Evolutionary conservation across 2,329 filamentous ascomycete species (phyloP), one percentile per base, ranked within the genome.

Genomic region (Penicillium sp.): DNA sequence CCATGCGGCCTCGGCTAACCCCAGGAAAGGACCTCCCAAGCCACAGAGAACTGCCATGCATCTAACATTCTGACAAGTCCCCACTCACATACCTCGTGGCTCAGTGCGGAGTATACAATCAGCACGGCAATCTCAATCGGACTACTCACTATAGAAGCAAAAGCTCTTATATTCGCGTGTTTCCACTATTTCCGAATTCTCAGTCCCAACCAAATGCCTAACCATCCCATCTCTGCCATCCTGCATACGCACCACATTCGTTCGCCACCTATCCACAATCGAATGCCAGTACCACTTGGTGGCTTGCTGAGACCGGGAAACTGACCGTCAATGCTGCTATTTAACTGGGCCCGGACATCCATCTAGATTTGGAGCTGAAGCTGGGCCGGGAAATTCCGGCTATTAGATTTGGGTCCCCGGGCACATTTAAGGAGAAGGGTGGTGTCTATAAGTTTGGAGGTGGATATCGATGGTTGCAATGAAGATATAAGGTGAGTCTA

Each of bases 391-490:
- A 9, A 44, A 41, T 32, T 15, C 37, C 55, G 16, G 31, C 50
- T 1, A 44, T 59, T 12, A 57, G 59, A 41, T 62, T 73, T 21
- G 60, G 65, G 32, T 62, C 60, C 18, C 58, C 72, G 4, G 68
- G 68, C 9, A 65, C 72, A 15, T 3, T 15, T 35, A 52, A 65
- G 58, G 27, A 61, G 60, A 42, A 68, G 59, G 35, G 70, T 64
- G 39, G 55, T 67, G 23, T 60, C 65, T 37, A 63, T 72, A 21
- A 46, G 68, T 47, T 54, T 57, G 8, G 55, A 67, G 15, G 37
- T 73, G 32, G 57, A 64, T 45, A 57, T 71, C 25, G 62, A 70
- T 52, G 67, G 70, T 21, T 18, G 12, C 9, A 16, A 25, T 25
- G 13, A 23, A 13, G 7, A 25, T 40, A 4, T 7, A 13, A 40